These are phyloP conservation scores for Talaromyces albobiverticillius DNA, from an alignment of 2,329 filamentous ascomycete species.

Conservation along the genomic window DNA sequence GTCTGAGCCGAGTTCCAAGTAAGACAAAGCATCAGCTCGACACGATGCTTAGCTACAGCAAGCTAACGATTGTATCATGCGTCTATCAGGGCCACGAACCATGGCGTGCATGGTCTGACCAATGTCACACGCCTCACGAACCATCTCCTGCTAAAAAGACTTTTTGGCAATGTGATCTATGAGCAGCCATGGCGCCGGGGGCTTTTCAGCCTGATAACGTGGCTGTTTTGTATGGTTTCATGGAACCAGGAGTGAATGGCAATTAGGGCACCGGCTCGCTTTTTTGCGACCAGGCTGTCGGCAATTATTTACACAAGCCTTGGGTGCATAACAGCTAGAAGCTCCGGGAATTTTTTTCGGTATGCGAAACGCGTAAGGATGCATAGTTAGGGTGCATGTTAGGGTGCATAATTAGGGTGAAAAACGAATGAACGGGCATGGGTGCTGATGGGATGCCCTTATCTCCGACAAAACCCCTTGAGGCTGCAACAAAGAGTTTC, in stretches of 20 bases:
- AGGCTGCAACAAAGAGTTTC: background rate
- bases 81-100: background rate
- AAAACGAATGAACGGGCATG: background rate
- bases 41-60: background rate
- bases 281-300: background rate
- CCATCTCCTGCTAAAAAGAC: background rate
- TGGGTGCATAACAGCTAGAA: background rate
- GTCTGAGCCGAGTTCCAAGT: slow-evolving; percentile 1
- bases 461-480: background rate
- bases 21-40: background rate
- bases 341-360: background rate
- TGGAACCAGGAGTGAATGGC: background rate
- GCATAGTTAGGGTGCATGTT: no score
- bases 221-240: background rate
- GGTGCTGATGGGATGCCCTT: background rate
- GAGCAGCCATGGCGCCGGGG: background rate
- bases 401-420: no score
- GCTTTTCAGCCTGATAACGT: slow-evolving; percentile 2
- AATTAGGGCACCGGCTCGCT: background rate
- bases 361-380: background rate
- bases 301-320: background rate
- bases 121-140: background rate
- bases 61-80: background rate
- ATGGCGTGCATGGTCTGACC: background rate
- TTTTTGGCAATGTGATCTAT: background rate